These are phyloP conservation scores for Alternaria sp. DNA, from an alignment of 2,329 filamentous ascomycete genomes.

Conservation along the genomic window DNA sequence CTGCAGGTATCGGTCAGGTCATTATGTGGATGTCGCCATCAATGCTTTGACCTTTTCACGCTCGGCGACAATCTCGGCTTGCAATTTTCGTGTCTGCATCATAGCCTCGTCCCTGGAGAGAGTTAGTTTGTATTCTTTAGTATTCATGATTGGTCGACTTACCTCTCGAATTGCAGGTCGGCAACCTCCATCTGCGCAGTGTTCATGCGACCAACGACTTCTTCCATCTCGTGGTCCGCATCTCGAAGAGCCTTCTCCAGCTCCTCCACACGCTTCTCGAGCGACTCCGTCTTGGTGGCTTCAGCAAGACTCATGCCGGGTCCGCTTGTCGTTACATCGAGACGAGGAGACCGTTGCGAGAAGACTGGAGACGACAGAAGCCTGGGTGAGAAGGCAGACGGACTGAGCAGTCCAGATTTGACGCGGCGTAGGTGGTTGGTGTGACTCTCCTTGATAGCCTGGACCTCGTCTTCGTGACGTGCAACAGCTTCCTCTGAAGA, in stretches of 20 bases:
- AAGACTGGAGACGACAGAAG: slow-evolving; percentile 71
- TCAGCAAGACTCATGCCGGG: slow-evolving; percentile 68
- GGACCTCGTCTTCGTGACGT: slow-evolving; percentile 86
- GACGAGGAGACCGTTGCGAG: slow-evolving; percentile 64
- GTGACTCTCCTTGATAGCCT: slow-evolving; percentile 77
- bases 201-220: slow-evolving; percentile 84
- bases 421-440: slow-evolving; percentile 79
- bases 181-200: slow-evolving; percentile 83
- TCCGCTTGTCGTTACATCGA: slow-evolving; percentile 70
- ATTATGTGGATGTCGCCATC: slow-evolving; percentile 44
- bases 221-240: slow-evolving; percentile 82
- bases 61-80: slow-evolving; percentile 72
- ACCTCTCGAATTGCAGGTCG: slow-evolving; percentile 75
- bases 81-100: slow-evolving; percentile 73
- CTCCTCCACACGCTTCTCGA: slow-evolving; percentile 81
- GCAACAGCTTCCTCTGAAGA: slow-evolving; percentile 84
- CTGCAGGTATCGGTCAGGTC: slow-evolving; percentile 22
- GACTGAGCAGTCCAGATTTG: slow-evolving; percentile 61
- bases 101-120: slow-evolving; percentile 71
- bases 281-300: slow-evolving; percentile 74
- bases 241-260: slow-evolving; percentile 81
- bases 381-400: slow-evolving; percentile 63
- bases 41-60: slow-evolving; percentile 65
- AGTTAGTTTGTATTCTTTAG: slow-evolving; percentile 30
- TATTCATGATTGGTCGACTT: slow-evolving; percentile 20